These are phyloP conservation scores for Zoysia pacifica DNA, from an alignment of 176 grass and related monocot genomes.

Conservation along the genomic window DNA sequence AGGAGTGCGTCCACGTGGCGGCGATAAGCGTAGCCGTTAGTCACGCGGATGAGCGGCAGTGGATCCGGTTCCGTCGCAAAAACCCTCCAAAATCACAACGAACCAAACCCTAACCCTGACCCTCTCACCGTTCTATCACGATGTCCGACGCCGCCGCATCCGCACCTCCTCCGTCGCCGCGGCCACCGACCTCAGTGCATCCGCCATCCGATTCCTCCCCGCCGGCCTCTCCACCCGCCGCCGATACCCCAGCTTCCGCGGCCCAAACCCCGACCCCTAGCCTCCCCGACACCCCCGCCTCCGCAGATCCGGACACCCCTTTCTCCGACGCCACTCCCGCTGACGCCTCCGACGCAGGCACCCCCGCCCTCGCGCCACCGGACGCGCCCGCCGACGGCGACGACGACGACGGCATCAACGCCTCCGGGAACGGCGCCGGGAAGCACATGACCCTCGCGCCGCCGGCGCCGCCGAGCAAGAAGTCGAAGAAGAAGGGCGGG, in stretches of 20 bases:
- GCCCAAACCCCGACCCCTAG: conserved; percentile 23
- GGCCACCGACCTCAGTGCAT: neutral
- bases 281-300: conserved; percentile 46
- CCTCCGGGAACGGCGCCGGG: neutral
- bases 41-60: no score
- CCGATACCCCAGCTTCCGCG: conserved; percentile 20
- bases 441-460: conserved; percentile 48
- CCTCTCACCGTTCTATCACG: neutral
- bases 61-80: no score
- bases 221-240: conserved; percentile 2
- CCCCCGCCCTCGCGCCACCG: neutral
- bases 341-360: conserved; percentile 48
- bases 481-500: conserved; percentile 77
- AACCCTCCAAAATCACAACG: neutral
- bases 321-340: conserved; percentile 33
- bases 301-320: conserved; percentile 41
- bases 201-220: conserved; percentile 10
- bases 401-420: conserved; percentile 45
- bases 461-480: conserved; percentile 55
- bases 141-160: conserved; percentile 21
- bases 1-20: no score
- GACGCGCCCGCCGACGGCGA: neutral
- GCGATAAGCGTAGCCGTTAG: no score
- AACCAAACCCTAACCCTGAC: neutral
- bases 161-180: neutral